Conservation (phyloP, 495 filamentous ascomycete species). For the Venustampulla echinocandica region DNA sequence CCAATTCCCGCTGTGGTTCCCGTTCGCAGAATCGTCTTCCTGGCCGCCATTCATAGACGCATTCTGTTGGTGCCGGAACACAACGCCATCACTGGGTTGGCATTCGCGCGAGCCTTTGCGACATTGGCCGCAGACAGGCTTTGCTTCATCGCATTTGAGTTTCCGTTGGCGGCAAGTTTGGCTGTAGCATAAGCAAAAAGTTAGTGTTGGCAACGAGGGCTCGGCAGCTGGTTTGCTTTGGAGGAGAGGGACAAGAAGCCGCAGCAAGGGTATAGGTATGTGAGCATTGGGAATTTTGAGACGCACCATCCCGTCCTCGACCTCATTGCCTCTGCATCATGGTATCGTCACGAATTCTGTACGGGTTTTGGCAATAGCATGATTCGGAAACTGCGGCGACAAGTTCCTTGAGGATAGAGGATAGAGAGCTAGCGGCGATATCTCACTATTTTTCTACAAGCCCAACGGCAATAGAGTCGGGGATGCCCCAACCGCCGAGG, state of each 20-base stretch:
- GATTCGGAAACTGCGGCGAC: no score
- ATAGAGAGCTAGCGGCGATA: no score
- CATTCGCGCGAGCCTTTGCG: slow-evolving; percentile 52
- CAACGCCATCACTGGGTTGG: slow-evolving; percentile 52
- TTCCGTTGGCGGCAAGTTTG: slow-evolving; percentile 48
- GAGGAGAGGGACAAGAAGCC: not conserved
- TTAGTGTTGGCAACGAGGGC: not conserved
- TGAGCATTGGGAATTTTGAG: no score
- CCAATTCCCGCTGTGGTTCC: no score
- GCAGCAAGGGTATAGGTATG: not conserved
- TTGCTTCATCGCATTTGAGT: slow-evolving; percentile 47
- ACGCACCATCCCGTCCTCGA: slow-evolving; percentile 23
- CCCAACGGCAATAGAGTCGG: no score
- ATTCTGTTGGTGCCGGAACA: slow-evolving; percentile 67
- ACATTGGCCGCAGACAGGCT: slow-evolving; percentile 42
- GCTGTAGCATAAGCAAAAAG: slow-evolving; percentile 14
- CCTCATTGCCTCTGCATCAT: slow-evolving; percentile 22
- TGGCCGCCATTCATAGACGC: slow-evolving; percentile 54
- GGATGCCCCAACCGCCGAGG: no score
- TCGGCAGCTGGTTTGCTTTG: not conserved
- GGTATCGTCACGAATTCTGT: no score
- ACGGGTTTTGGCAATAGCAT: no score
- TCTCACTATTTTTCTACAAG: no score
- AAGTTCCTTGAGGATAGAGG: no score
- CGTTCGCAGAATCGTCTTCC: slow-evolving; percentile 28